phyloP scores from a whole-genome alignment of 129 eudicot species.

The Artemisia annua region DNA sequence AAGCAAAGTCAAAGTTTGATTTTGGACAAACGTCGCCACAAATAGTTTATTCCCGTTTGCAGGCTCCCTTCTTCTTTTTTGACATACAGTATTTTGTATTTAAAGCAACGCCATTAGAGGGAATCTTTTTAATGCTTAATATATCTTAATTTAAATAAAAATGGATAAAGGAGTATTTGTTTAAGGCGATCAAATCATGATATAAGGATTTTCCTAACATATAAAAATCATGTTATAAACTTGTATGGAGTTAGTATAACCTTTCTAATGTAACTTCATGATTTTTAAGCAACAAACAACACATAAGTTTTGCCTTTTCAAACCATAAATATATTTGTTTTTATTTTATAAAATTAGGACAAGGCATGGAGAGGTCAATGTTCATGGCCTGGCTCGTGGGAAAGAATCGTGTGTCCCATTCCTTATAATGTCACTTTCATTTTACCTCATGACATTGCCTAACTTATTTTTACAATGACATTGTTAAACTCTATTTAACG shows the following conservation, averaged over 20 bases:
- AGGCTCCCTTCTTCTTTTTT: constrained; percentile 8
- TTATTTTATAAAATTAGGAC: too few relatives aligned
- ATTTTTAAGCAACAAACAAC: background rate
- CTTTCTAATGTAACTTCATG: background rate
- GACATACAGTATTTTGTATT: constrained; percentile 7
- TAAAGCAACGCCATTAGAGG: constrained; percentile 19
- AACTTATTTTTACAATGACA: too few relatives aligned
- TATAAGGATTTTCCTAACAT: background rate
- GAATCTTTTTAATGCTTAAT: constrained; percentile 11
- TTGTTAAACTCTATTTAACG: too few relatives aligned
- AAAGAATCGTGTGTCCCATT: too few relatives aligned
- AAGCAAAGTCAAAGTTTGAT: constrained; percentile 7
- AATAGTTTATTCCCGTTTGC: background rate
- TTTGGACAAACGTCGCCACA: constrained; percentile 10
- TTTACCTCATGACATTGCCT: too few relatives aligned
- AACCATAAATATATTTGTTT: too few relatives aligned
- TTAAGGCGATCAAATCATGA: background rate
- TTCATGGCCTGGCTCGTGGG: too few relatives aligned
- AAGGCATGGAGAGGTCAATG: too few relatives aligned
- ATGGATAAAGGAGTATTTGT: background rate
- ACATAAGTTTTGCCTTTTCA: background rate
- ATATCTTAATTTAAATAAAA: background rate
- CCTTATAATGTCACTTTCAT: too few relatives aligned
- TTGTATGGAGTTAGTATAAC: background rate
- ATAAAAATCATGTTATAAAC: background rate